Conservation (phyloP, 2,329 filamentous ascomycete species). For the Verticillium tricorpus region DNA sequence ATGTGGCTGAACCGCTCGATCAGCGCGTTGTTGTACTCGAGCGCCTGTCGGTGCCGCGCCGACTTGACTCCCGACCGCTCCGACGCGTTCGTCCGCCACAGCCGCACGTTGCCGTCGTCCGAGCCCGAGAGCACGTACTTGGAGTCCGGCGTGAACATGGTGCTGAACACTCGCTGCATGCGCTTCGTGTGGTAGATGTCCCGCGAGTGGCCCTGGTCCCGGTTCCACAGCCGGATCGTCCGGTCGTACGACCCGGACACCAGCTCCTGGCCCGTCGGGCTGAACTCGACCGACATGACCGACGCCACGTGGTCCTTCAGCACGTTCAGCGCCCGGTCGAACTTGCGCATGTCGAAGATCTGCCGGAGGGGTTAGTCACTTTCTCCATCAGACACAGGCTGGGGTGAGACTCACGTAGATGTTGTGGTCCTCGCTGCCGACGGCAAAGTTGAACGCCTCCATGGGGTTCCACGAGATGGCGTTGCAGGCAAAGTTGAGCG, state of each 20-base stretch:
- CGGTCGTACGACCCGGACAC: constrained; percentile 84
- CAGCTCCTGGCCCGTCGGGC: constrained; percentile 88
- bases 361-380: neutral
- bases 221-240: constrained; percentile 80
- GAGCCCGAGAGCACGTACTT: constrained; percentile 87
- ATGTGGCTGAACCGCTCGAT: constrained; percentile 86
- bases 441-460: constrained; percentile 92
- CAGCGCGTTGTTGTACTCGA: constrained; percentile 88
- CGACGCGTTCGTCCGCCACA: constrained; percentile 88
- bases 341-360: constrained; percentile 91
- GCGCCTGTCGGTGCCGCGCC: constrained; percentile 75
- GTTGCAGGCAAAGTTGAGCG: constrained; percentile 80
- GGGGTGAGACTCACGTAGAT: constrained; percentile 36
- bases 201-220: constrained; percentile 74
- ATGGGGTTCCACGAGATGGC: constrained; percentile 90
- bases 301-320: constrained; percentile 85
- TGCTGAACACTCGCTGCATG: constrained; percentile 91
- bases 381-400: neutral
- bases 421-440: constrained; percentile 93
- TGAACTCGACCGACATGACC: constrained; percentile 96
- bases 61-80: constrained; percentile 81
- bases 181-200: constrained; percentile 97
- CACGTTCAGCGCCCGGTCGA: constrained; percentile 82
- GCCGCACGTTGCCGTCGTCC: constrained; percentile 81
- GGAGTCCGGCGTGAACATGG: constrained; percentile 80